phyloP scores from a whole-genome alignment of 2,329 filamentous ascomycete species.

The Metarhizium anisopliae region DNA sequence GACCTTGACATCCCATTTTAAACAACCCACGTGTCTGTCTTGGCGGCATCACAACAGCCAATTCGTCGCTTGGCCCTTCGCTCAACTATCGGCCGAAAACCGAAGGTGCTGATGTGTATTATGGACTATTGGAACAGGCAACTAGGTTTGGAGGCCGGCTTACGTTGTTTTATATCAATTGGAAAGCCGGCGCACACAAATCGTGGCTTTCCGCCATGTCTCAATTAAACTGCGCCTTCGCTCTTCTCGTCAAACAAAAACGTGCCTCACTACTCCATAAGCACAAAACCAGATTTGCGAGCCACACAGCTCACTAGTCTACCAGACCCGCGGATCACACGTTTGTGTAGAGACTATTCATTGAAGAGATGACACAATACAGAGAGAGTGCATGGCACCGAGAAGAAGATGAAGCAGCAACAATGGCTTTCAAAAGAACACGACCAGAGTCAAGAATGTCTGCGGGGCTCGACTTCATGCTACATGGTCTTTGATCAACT shows the following conservation, averaged over 20 bases:
- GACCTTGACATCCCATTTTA: no score
- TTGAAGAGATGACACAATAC: background rate
- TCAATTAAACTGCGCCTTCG: background rate
- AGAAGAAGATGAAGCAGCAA: background rate
- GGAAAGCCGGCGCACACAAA: no score
- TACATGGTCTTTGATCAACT: no score
- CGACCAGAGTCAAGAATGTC: no score
- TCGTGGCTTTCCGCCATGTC: background rate
- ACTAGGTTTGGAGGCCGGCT: background rate
- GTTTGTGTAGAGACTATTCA: background rate
- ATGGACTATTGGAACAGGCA: background rate
- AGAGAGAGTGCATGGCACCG: background rate
- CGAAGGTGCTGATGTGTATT: background rate
- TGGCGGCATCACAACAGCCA: no score
- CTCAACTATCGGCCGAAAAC: background rate
- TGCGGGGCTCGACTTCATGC: no score
- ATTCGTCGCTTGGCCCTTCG: no score
- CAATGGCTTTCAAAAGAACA: no score
- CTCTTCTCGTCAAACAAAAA: background rate
- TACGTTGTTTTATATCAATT: no score
- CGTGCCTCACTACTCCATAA: background rate
- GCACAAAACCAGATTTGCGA: background rate
- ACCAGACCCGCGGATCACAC: background rate
- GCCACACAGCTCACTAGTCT: background rate
- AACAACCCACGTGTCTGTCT: no score